Base-by-base conservation (phyloP, 2,329 filamentous ascomycete genomes). In the Neoascochyta sp. region DNA sequence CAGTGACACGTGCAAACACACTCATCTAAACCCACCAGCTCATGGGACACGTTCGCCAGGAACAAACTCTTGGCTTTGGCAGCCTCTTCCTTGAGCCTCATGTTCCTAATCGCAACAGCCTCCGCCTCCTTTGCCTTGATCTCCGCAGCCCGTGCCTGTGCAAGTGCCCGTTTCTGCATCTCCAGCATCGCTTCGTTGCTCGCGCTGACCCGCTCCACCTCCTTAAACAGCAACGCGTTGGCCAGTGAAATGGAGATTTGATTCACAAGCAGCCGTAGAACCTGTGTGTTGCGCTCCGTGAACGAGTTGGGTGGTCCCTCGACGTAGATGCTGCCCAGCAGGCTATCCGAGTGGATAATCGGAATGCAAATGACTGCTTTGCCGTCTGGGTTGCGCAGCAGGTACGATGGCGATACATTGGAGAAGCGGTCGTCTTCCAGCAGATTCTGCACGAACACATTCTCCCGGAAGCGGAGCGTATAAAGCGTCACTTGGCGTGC, bases 1-100 rank as follows among this genome's bases (percentile, higher is more conserved):
- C 10, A 18, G 4, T 4, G 11, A 14, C 7, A 9, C 10, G 13
- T 25, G 87, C 16, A 10, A 16, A 17, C 17, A 10, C 6, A 11
- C 14, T n/a, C 10, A 27, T n/a, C 7, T 27, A 13, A 19, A 16
- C 22, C 21, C 19, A 30, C 33, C 35, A 90, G 66, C 62, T 90
- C 71, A 40, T 65, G 63, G 3, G 67, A 71, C 3, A 74, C 71
- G 29, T 75, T 75, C 4, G 71, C 71, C 3, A 75, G 52, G 57
- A 90, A 90, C 34, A 89, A 86, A 3, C 80, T 83, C 59, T 90
- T 90, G 21, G 84, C 85, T 61, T 84, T 86, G 13, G 84, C 83
- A 8, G 85, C 85, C 59, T 90, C 85, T 55, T 90, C 84, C 10
- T 86, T 86, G 21, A 89, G 73, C 62, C 85, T 82, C 56, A 89